A percentile compares a stretch with the other conserved stretches of the same genome.
Conservation (phyloP, 176 grass and related monocot species). For the Rhipidocladum racemiflorum region DNA sequence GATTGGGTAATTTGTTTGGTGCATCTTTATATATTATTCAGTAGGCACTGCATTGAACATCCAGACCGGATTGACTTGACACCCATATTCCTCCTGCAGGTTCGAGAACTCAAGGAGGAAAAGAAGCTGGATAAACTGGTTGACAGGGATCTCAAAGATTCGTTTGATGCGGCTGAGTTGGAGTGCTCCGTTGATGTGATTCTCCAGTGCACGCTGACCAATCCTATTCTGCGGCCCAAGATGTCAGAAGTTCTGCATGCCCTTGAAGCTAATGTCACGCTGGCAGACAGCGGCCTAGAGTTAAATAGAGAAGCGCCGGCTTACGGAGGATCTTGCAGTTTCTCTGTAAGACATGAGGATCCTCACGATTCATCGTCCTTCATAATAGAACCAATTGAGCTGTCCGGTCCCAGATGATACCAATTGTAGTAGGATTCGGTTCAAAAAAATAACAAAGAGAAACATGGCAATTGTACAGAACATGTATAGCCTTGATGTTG, state of each 20-base stretch:
- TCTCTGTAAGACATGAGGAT: conserved; percentile 71
- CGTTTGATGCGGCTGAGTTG: conserved; percentile 53
- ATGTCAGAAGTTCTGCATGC: conserved; percentile 93
- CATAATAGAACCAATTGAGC: conserved; percentile 89
- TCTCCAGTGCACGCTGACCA: conserved; percentile 79
- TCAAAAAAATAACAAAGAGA: background rate
- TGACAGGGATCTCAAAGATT: conserved; percentile 70
- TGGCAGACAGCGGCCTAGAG: conserved; percentile 54
- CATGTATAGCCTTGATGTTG: conserved; percentile 37
- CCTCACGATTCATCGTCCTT: conserved; percentile 89
- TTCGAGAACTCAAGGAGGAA: conserved; percentile 70
- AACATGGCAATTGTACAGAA: conserved; percentile 37
- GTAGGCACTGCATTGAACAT: background rate
- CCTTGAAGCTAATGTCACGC: conserved; percentile 55
- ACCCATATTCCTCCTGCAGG: conserved; percentile 39
- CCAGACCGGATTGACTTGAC: background rate
- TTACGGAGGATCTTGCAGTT: conserved; percentile 56
- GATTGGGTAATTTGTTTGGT: conserved; percentile 64
- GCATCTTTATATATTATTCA: background rate
- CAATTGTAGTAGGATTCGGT: background rate
- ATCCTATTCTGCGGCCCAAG: conserved; percentile 72
- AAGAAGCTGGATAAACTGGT: conserved; percentile 62
- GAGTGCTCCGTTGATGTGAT: conserved; percentile 69
- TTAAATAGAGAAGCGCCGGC: conserved; percentile 44
- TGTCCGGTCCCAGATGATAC: conserved; percentile 86